A percentile compares a stretch with the other conserved stretches of the same genome.
These are phyloP conservation scores for Kwoniella newhampshirensis DNA, from an alignment of 768 basidiomycete genomes.

Conservation along the genomic window DNA sequence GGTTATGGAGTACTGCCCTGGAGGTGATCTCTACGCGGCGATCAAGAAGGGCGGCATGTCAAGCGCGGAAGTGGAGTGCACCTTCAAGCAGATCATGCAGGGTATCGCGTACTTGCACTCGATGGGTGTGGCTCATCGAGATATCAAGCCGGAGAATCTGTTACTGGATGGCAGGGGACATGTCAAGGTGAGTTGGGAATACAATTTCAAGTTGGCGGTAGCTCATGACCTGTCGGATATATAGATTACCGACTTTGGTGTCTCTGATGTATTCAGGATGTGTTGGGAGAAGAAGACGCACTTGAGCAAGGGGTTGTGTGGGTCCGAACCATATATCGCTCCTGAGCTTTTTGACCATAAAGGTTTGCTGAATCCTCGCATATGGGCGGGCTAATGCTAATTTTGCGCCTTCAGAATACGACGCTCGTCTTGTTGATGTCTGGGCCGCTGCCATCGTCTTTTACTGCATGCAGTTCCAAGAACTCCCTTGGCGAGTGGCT, in stretches of 20 bases:
- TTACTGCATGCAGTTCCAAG: conserved; percentile 95
- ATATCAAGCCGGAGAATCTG: conserved; percentile 96
- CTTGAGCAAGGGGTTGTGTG: conserved; percentile 94
- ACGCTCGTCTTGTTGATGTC: conserved; percentile 93
- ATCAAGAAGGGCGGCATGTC: conserved; percentile 97
- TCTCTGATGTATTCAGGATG: conserved; percentile 96
- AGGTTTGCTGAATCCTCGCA: conserved; percentile 69
- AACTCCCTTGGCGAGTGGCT: conserved; percentile 95
- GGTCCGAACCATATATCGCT: conserved; percentile 97
- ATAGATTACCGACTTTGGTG: conserved; percentile 96
- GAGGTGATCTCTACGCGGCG: conserved; percentile 95
- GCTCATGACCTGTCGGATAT: conserved; percentile 16
- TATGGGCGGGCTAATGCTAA: conserved; percentile 3
- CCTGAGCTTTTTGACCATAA: conserved; percentile 95
- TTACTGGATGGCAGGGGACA: conserved; percentile 90
- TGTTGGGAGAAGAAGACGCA: conserved; percentile 98
- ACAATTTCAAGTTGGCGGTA: no score
- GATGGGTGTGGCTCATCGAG: conserved; percentile 96
- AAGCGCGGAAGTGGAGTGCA: conserved; percentile 89
- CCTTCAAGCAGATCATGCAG: conserved; percentile 90
- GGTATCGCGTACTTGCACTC: conserved; percentile 89
- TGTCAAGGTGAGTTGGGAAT: conserved; percentile 67
- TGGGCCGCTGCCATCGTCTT: conserved; percentile 98
- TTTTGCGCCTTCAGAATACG: conserved; percentile 69
- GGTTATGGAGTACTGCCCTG: conserved; percentile 99